Base-by-base conservation (phyloP, 306 rosid species). In the Urtica urens region DNA sequence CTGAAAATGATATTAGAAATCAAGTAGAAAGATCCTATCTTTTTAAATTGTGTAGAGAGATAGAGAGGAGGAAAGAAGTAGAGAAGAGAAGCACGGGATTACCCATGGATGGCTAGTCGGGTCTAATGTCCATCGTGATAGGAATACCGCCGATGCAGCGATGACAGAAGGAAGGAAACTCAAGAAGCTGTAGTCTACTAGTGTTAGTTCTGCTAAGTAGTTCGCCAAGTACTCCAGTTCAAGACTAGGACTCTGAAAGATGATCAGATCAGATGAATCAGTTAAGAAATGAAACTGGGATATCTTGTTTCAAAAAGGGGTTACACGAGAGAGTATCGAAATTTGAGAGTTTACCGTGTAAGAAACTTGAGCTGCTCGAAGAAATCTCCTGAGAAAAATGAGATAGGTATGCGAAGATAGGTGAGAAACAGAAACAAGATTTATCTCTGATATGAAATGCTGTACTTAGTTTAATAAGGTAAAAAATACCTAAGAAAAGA, bases 111-210 rank as follows among this genome's bases (percentile, higher is more conserved):
- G 81, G 41, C 40, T 75, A 31, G 82, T 77, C 57, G 75, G 93
- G 58, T 92, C 87, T 34, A 92, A 57, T 16, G 93, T 86, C 99
- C 96, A 92, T 72, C 62, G 69, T 3, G 99, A 86, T 22, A 92
- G 94, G 64, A 92, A 92, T 5, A 86, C 78, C 35, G 88, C 87
- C 3, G 99, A 92, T 54, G 99, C 96, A 60, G 99, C 99, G 27
- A 78, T 59, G 53, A 74, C 54, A 1, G 99, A 92, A 16, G 99
- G 96, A 35, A 75, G 77, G 72, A 73, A 75, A 46, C 55, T 77
- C 72, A 82, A 72, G 75, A 92, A 82, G 62, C 83, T 42, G 27
- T 68, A 73, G 65, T 80, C 86, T 66, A 92, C 67, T 15, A 92
- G 49, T 39, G 94, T 72, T 52, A 82, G 69, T 54, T 92, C 99